A percentile compares a stretch with the other conserved stretches of the same genome.
phyloP scores from a whole-genome alignment of 2,329 filamentous ascomycete genomes.

The Stenocarpella maydis region DNA sequence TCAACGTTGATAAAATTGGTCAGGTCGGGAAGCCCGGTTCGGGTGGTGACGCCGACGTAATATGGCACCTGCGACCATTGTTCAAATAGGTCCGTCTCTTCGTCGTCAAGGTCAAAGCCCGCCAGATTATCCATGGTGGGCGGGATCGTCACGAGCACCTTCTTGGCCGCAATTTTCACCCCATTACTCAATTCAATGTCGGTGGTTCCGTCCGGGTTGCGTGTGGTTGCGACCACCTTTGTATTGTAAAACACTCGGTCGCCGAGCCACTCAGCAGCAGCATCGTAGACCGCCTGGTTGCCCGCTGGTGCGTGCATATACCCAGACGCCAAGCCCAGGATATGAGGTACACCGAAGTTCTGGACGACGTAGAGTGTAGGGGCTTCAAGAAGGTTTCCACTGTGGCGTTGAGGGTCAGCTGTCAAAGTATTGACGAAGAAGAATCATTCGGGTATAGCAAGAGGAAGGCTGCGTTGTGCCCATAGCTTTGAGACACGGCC shows the following conservation, averaged over 20 bases:
- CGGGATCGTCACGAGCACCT: not conserved
- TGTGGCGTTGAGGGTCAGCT: too few relatives aligned
- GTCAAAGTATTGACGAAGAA: too few relatives aligned
- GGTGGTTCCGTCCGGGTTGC: conserved; percentile 11
- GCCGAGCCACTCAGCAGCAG: conserved; percentile 1
- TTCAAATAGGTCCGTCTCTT: not conserved
- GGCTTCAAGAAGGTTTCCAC: not conserved
- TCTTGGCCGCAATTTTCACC: not conserved
- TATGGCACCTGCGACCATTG: conserved; percentile 11
- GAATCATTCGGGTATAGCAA: too few relatives aligned
- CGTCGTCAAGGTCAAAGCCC: conserved; percentile 5
- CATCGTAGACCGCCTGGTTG: conserved; percentile 12
- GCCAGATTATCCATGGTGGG: not conserved
- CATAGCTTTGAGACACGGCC: too few relatives aligned
- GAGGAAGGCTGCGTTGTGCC: too few relatives aligned
- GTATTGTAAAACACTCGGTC: conserved; percentile 5
- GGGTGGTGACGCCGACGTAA: not conserved
- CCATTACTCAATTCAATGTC: not conserved
- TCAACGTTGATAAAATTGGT: conserved; percentile 13
- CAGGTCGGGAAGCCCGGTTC: not conserved
- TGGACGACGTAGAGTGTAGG: conserved; percentile 1
- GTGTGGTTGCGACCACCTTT: not conserved
- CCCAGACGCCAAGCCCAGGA: conserved; percentile 6
- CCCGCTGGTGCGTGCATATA: conserved; percentile 6
- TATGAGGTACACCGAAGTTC: conserved; percentile 7